Evolutionary conservation across 805 yeast genomes (phyloP).

Genomic region (Cyberlindnera bimundalis): DNA sequence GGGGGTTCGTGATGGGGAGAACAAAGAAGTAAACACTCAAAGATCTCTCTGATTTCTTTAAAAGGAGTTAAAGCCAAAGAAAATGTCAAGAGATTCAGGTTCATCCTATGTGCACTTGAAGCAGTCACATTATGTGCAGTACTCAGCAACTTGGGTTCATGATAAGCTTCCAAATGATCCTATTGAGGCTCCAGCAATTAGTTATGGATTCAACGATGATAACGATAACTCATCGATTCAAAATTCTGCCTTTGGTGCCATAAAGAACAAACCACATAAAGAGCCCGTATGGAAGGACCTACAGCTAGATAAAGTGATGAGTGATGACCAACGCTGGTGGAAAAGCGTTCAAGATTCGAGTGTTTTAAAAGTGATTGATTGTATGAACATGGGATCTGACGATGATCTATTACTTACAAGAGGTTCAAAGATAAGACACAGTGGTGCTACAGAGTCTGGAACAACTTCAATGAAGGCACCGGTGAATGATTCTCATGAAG

Average conservation of each 20-base stretch:
- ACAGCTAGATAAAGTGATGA: constrained; percentile 24
- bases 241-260: constrained; percentile 26
- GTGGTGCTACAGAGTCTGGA: neutral
- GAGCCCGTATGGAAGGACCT: constrained; percentile 29
- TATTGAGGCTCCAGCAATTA: constrained; percentile 20
- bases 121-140: constrained; percentile 31
- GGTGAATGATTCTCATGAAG: constrained; percentile 8
- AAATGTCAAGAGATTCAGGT: constrained; percentile 8
- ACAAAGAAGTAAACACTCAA: neutral
- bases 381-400: neutral
- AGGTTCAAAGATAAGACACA: neutral
- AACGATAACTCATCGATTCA: constrained; percentile 9
- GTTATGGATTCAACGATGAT: constrained; percentile 17
- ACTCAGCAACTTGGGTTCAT: constrained; percentile 31
- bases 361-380: constrained; percentile 18
- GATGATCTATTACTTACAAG: neutral
- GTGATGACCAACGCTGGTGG: constrained; percentile 21
- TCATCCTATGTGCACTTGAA: constrained; percentile 23
- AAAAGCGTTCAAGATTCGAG: constrained; percentile 12
- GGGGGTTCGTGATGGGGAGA: no score
- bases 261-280: constrained; percentile 16
- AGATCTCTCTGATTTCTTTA: neutral
- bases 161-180: constrained; percentile 29
- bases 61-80: neutral
- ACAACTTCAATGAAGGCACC: neutral